Conservation (phyloP, 345 rosid species). For the Xanthoceras sorbifolium region DNA sequence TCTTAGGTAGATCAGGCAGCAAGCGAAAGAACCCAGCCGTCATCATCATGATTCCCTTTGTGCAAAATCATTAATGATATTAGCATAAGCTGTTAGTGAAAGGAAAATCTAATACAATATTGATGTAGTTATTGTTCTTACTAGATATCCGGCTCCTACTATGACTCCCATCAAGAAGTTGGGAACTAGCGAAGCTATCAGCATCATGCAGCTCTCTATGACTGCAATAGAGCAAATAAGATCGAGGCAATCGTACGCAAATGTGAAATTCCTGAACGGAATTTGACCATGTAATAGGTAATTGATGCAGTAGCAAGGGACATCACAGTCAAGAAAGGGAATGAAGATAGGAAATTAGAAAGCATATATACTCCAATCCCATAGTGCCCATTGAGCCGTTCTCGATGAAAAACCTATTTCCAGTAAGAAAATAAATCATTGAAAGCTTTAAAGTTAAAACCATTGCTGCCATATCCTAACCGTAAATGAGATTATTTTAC, state of each 20-base stretch:
- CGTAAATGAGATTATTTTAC: slow-evolving; percentile 14
- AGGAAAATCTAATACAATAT: neutral
- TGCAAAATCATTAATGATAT: slow-evolving; percentile 9
- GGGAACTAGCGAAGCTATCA: slow-evolving; percentile 57
- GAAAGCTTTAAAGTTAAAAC: slow-evolving; percentile 18
- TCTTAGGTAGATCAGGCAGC: slow-evolving; percentile 46
- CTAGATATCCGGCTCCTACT: slow-evolving; percentile 51
- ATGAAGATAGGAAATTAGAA: slow-evolving; percentile 57
- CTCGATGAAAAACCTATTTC: slow-evolving; percentile 44
- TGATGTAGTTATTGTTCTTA: slow-evolving; percentile 28
- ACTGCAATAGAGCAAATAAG: slow-evolving; percentile 45
- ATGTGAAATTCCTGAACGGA: slow-evolving; percentile 35
- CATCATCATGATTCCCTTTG: slow-evolving; percentile 51
- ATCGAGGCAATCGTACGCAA: slow-evolving; percentile 33
- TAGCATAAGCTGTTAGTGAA: neutral
- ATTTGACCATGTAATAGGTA: slow-evolving; percentile 51
- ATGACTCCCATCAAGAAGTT: slow-evolving; percentile 55
- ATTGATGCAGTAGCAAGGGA: slow-evolving; percentile 39
- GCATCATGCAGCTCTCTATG: slow-evolving; percentile 60
- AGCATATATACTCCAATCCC: slow-evolving; percentile 42
- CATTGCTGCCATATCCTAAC: slow-evolving; percentile 5
- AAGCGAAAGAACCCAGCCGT: slow-evolving; percentile 53
- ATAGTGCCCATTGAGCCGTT: slow-evolving; percentile 49
- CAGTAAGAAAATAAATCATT: neutral
- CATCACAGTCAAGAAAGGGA: slow-evolving; percentile 44